Evolutionary conservation across 2,329 filamentous ascomycete genomes (phyloP), one percentile per base, ranked within the genome.

Genomic region (Magnaporthiopsis rhizophila): DNA sequence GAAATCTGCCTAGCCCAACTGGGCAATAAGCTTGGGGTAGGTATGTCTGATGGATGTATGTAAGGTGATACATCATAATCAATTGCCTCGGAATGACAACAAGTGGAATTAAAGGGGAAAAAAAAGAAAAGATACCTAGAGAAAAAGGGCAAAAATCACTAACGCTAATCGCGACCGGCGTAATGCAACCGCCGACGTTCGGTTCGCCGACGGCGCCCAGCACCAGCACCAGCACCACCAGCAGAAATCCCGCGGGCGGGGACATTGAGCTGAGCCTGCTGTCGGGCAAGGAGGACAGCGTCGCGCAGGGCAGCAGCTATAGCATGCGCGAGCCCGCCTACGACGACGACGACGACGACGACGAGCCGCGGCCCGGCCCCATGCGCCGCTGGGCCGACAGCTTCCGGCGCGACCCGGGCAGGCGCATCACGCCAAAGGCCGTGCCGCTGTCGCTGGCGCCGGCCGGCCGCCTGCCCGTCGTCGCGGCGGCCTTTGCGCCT

Each of bases 321-420:
- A 69, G 63, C 62, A 64, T 57, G 67, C 68, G 68, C 65, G 64
- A 62, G 26, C 64, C 62, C 32, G 65, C 66, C 58, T 69, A n/a
- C n/a, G n/a, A n/a, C n/a, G n/a, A n/a, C n/a, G n/a, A n/a, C n/a
- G n/a, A 30, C 28, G 28, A 65, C 34, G 69, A 69, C 64, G 68
- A 68, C 32, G 65, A 66, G 5, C 53, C 15, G 59, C 66, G 62
- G 28, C 50, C 63, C 9, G 65, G 66, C 50, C 63, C 63, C 38
- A 18, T 69, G 12, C 28, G 58, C 21, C 79, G 79, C 66, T 79
- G 86, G 70, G 67, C 87, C 69, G 83, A 89, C 74, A 82, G 83
- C 74, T 89, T 90, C 78, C 83, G 82, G 69, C 82, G 86, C 65
- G 86, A 89, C 69, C 83, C 85, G 9, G 73, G 74, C 68, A 75